phyloP scores from a whole-genome alignment of 345 rosid species.

The Camelina neglecta region DNA sequence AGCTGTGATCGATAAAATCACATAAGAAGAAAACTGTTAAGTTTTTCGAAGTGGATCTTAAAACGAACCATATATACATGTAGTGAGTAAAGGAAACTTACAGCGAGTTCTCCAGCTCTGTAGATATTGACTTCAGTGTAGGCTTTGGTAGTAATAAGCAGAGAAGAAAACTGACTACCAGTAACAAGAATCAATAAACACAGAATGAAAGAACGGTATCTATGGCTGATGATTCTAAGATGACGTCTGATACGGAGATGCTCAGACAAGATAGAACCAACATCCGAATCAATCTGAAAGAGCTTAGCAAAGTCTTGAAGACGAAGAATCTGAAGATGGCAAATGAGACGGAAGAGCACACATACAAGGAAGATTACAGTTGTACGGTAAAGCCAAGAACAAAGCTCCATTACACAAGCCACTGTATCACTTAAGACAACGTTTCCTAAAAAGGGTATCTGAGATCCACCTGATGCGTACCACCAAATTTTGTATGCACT shows the following conservation, averaged over 20 bases:
- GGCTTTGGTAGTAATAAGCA: conserved; percentile 78
- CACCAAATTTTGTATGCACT: conserved; percentile 95
- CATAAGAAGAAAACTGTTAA: too few species aligned
- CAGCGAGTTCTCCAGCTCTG: conserved; percentile 92
- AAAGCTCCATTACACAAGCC: conserved; percentile 85
- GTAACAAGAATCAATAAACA: conserved; percentile 69
- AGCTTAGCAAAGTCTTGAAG: conserved; percentile 82
- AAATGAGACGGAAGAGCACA: conserved; percentile 82
- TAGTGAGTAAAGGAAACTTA: conserved; percentile 40
- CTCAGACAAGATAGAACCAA: conserved; percentile 71
- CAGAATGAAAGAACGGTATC: conserved; percentile 72
- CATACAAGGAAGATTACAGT: conserved; percentile 85
- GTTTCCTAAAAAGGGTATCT: conserved; percentile 83
- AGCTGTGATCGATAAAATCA: conserved; percentile 40
- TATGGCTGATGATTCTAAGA: conserved; percentile 88
- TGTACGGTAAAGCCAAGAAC: conserved; percentile 94
- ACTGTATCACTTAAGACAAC: conserved; percentile 72
- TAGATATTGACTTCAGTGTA: conserved; percentile 55
- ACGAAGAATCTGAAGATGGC: conserved; percentile 89
- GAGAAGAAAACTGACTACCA: conserved; percentile 81
- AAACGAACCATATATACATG: neutral
- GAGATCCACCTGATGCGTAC: conserved; percentile 97
- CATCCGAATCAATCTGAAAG: conserved; percentile 78
- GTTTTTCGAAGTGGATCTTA: too few species aligned
- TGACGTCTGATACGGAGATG: conserved; percentile 90